Conservation (phyloP, 768 basidiomycete species). For the Tubosaeta brunneosetosa region DNA sequence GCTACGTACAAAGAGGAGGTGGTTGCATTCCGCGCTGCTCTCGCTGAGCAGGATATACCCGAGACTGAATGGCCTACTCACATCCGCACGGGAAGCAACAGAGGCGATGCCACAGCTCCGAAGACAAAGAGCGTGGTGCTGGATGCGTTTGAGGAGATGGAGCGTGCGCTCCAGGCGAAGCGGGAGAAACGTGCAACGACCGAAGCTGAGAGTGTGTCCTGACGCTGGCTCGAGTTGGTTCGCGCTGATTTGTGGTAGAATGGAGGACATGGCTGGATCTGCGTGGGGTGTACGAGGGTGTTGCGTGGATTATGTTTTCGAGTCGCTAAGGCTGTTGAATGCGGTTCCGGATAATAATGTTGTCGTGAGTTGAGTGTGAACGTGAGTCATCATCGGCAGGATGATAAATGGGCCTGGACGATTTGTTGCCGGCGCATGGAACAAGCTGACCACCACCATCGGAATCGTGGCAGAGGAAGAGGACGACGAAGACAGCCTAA, state of each 20-base stretch:
- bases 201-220: constrained; percentile 36
- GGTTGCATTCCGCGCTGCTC: constrained; percentile 42
- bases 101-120: not conserved
- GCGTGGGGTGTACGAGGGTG: constrained; percentile 37
- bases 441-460: not conserved
- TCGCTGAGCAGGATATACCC: constrained; percentile 47
- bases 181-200: constrained; percentile 30
- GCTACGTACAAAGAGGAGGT: constrained; percentile 57
- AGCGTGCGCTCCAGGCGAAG: constrained; percentile 50
- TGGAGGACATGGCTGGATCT: constrained; percentile 11
- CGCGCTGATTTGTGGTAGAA: constrained; percentile 8
- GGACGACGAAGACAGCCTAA: not conserved
- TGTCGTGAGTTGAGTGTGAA: not conserved
- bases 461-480: constrained; percentile 2
- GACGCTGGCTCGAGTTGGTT: constrained; percentile 16
- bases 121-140: constrained; percentile 37
- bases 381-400: not conserved
- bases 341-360: not conserved
- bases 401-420: not conserved
- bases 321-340: too few species aligned
- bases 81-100: constrained; percentile 39
- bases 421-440: constrained; percentile 8
- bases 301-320: constrained; percentile 49
- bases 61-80: constrained; percentile 60
- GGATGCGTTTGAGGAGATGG: constrained; percentile 71